Percentiles rank a stretch among this genome's conserved stretches.
phyloP scores from a whole-genome alignment of 331 rosid genomes.

The Arachis monticola region DNA sequence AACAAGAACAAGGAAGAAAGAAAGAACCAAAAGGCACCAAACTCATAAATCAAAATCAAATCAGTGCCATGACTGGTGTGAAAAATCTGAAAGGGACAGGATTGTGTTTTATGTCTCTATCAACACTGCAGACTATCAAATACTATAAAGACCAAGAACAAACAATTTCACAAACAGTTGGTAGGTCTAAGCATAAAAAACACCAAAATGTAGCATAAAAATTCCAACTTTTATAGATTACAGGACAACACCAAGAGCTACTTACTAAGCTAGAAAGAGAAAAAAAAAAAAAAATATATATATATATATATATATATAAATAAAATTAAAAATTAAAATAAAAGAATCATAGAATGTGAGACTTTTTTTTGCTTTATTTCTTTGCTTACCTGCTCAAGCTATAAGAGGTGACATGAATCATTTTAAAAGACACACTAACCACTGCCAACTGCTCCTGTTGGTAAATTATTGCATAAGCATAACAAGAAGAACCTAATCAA shows the following conservation, averaged over 20 bases:
- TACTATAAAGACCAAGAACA: conserved; percentile 42
- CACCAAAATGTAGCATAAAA: conserved; percentile 57
- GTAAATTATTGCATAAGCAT: conserved; percentile 69
- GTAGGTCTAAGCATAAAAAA: conserved; percentile 51
- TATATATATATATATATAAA: not conserved
- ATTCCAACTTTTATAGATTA: conserved; percentile 64
- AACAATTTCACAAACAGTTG: conserved; percentile 54
- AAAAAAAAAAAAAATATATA: conserved; percentile 12
- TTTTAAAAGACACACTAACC: conserved; percentile 72
- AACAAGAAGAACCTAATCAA: conserved; percentile 61
- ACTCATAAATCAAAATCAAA: conserved; percentile 51
- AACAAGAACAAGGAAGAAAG: conserved; percentile 39
- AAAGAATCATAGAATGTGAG: conserved; percentile 30
- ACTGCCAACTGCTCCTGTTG: conserved; percentile 95
- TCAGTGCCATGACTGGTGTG: conserved; percentile 48
- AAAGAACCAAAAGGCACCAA: conserved; percentile 55
- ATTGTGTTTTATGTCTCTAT: conserved; percentile 38
- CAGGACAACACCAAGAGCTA: conserved; percentile 43
- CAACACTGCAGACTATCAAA: conserved; percentile 49
- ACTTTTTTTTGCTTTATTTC: conserved; percentile 20
- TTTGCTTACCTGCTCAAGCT: conserved; percentile 67
- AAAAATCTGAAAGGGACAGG: conserved; percentile 51
- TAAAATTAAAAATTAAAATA: not conserved
- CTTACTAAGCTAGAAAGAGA: conserved; percentile 45
- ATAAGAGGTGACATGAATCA: conserved; percentile 71